Evolutionary conservation across 805 yeast genomes (phyloP), one percentile per base, ranked within the genome.

Genomic region (Candida pseudofarinosa): DNA sequence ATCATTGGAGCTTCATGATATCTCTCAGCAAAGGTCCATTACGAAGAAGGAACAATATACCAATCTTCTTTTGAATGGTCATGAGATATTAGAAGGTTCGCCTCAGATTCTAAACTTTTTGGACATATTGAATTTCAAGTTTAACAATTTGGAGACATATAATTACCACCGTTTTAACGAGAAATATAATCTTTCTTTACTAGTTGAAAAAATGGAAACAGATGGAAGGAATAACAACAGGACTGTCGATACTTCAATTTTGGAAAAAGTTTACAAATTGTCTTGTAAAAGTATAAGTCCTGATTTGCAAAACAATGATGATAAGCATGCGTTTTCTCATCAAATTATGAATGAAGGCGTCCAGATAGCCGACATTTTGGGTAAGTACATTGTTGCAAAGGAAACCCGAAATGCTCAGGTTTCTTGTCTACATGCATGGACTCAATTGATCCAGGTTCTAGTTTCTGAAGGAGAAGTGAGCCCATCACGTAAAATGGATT

Each of bases 341-440:
- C 58, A 62, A 5, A 44, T 65, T 4, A 51, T 61, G 28, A 38
- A 45, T 3, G 67, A 63, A 31, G 61, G 58, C 0, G 47, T 45
- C 6, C 49, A 52, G 14, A 45, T 77, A 23, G 53, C 61, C 19
- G 63, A 59, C 4, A 71, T 72, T 41, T 52, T 81, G 23, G 64
- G 69, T 0, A 76, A 76, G 50, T 67, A 71, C 18, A 53, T 78
- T 12, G 63, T 78, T n/a, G 68, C 66, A 34, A 67, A 69, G 35
- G 69, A 71, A 33, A 73, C 80, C 50, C 73, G 73, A 46, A 59
- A 70, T 1, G 66, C 71, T 6, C 93, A 85, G 47, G 64, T 84
- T 37, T 64, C 74, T 12, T 79, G 83, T 44, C 64, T 91, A 20
- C 88, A 83, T 54, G 77, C 95, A 0, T 91, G 98, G 98, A 81